Percentiles rank a stretch among this genome's conserved stretches.
These are phyloP conservation scores for Mallotus repandus DNA, from an alignment of 441 rosid genomes.

Conservation along the genomic window DNA sequence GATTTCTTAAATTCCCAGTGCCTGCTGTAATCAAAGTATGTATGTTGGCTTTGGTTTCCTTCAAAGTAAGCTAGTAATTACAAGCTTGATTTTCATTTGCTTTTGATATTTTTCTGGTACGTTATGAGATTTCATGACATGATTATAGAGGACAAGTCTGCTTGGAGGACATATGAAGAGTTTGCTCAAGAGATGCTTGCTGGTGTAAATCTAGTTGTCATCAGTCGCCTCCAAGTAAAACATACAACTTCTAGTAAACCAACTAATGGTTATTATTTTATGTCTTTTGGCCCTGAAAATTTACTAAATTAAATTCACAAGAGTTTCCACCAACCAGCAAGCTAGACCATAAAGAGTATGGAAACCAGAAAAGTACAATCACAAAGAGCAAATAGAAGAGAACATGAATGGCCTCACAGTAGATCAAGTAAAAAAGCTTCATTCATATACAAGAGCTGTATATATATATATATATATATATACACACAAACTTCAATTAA, in stretches of 20 bases:
- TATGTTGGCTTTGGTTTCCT: not conserved
- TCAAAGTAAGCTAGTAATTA: not conserved
- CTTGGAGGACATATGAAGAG: constrained; percentile 62
- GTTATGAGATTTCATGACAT: constrained; percentile 7
- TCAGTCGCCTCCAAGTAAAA: constrained; percentile 43
- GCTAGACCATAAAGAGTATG: constrained; percentile 49
- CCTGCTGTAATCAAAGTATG: constrained; percentile 77
- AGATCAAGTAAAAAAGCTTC: constrained; percentile 41
- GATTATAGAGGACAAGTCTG: constrained; percentile 38
- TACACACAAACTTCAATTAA: constrained; percentile 11
- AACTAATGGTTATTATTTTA: not conserved
- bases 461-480: too few species aligned
- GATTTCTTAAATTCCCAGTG: constrained; percentile 62
- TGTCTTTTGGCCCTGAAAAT: constrained; percentile 5
- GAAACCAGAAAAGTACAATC: constrained; percentile 65
- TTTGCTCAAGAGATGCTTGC: constrained; percentile 57
- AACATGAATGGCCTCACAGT: constrained; percentile 66
- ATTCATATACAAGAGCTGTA: not conserved
- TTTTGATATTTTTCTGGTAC: not conserved
- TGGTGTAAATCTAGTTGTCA: constrained; percentile 49
- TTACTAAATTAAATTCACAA: constrained; percentile 33
- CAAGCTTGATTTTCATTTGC: not conserved
- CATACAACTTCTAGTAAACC: not conserved
- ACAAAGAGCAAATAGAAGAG: constrained; percentile 45
- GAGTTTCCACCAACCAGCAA: constrained; percentile 76